Percentiles rank a stretch among this genome's conserved stretches.
phyloP scores from a whole-genome alignment of 163 green algal genomes.

The Coccomyxa subellipsoidea region DNA sequence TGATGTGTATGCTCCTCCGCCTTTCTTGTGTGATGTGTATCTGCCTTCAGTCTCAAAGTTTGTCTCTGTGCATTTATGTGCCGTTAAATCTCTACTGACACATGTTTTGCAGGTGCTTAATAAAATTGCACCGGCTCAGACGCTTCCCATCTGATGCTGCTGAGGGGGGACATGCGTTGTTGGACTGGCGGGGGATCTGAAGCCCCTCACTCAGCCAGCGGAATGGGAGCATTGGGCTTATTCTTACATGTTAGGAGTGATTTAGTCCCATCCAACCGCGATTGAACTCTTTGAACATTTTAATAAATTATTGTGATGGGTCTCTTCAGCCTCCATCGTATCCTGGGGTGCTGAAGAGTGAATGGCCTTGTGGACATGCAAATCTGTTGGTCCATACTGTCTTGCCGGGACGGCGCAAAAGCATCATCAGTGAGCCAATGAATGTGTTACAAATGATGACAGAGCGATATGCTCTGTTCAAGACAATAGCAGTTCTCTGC shows the following conservation, averaged over 20 bases:
- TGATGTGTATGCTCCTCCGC: too few species aligned
- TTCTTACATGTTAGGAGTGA: neutral
- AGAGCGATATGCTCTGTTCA: neutral
- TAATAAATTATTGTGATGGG: too few species aligned
- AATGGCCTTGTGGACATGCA: too few species aligned
- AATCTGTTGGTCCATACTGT: neutral
- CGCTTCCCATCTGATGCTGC: conserved; percentile 8
- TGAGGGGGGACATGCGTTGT: neutral
- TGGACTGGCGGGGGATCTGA: neutral
- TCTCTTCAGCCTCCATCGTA: neutral
- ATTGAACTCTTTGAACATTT: too few species aligned
- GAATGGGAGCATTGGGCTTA: neutral
- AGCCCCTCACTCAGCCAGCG: neutral
- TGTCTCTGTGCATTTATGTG: neutral
- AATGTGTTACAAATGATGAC: neutral
- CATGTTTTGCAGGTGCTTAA: conserved; percentile 44
- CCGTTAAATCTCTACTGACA: neutral
- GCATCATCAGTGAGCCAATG: neutral
- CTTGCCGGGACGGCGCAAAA: neutral
- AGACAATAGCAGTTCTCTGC: neutral
- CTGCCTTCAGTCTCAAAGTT: neutral
- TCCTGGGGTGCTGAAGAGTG: neutral
- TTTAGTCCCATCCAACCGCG: neutral
- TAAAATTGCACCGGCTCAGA: conserved; percentile 42
- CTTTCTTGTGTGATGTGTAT: neutral